phyloP scores from a whole-genome alignment of 1,284 basidiomycete species.

The Ustilago xerochloae region DNA sequence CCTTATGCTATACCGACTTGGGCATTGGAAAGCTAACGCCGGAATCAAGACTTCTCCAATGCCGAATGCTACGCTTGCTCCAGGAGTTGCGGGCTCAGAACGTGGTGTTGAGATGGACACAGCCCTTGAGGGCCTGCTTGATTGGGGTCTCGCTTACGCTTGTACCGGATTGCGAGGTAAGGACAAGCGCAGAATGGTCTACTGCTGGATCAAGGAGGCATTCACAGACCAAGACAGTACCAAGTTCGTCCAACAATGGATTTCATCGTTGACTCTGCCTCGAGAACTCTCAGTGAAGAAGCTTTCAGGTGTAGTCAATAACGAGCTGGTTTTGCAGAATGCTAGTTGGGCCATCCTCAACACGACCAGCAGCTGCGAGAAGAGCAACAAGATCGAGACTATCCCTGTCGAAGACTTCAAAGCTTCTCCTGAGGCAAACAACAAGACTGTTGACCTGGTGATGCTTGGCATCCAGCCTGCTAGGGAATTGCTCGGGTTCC shows the following conservation, averaged over 20 bases:
- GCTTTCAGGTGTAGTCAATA: conserved; percentile 15
- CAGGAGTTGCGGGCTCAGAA: not conserved
- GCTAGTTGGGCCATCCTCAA: conserved; percentile 36
- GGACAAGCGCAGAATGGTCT: conserved; percentile 17
- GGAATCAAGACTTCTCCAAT: not conserved
- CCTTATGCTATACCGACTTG: conserved; percentile 31
- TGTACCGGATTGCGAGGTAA: conserved; percentile 27
- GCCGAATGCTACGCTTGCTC: conserved; percentile 16
- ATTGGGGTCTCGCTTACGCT: conserved; percentile 39
- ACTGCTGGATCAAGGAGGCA: conserved; percentile 44
- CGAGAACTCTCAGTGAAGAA: conserved; percentile 31
- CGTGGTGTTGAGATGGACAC: conserved; percentile 19
- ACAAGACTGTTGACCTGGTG: conserved; percentile 22
- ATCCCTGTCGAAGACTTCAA: conserved; percentile 16
- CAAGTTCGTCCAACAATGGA: conserved; percentile 29
- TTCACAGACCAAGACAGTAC: conserved; percentile 25
- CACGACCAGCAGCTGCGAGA: not conserved
- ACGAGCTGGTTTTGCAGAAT: conserved; percentile 20
- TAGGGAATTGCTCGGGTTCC: conserved; percentile 7
- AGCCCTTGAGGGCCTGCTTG: conserved; percentile 19
- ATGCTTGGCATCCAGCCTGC: conserved; percentile 32
- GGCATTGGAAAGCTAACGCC: conserved; percentile 16
- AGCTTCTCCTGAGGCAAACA: not conserved
- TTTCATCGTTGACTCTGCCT: conserved; percentile 23
- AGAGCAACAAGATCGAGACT: conserved; percentile 10